Conservation (phyloP, 2,329 filamentous ascomycete species). For the Colletotrichum viniferum region DNA sequence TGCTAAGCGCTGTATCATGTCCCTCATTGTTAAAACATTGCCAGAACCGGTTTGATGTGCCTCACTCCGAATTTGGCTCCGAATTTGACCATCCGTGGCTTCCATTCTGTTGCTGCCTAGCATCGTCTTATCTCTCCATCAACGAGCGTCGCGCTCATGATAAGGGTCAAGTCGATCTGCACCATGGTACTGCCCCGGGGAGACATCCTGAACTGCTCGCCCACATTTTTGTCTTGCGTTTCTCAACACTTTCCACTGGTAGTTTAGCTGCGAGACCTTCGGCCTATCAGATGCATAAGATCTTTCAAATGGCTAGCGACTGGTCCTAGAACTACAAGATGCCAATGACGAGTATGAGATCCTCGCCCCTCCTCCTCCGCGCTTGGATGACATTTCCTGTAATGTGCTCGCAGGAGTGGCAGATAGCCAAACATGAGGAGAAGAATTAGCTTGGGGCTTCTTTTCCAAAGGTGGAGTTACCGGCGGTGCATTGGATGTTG, state of each 20-base stretch:
- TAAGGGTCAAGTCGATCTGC: background rate
- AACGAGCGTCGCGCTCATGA: background rate
- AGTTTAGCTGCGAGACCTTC: background rate
- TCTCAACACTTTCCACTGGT: background rate
- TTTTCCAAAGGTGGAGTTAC: background rate
- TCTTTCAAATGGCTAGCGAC: background rate
- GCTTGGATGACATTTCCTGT: background rate
- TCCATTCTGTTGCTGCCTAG: background rate
- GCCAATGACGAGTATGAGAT: background rate
- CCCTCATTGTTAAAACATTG: background rate
- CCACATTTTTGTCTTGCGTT: background rate
- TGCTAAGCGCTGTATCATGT: background rate
- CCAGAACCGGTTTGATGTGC: background rate
- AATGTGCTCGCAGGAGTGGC: background rate
- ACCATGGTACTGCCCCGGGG: background rate
- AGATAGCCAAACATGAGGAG: background rate
- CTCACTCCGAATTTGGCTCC: background rate
- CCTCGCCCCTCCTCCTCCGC: background rate
- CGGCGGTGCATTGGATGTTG: background rate
- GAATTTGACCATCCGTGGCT: background rate
- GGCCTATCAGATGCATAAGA: fast-evolving
- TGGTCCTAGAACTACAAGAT: background rate
- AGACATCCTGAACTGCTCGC: background rate
- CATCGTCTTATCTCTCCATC: background rate
- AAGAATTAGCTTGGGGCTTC: background rate